Conservation (phyloP, 306 rosid species). For the Corylus avellana region DNA sequence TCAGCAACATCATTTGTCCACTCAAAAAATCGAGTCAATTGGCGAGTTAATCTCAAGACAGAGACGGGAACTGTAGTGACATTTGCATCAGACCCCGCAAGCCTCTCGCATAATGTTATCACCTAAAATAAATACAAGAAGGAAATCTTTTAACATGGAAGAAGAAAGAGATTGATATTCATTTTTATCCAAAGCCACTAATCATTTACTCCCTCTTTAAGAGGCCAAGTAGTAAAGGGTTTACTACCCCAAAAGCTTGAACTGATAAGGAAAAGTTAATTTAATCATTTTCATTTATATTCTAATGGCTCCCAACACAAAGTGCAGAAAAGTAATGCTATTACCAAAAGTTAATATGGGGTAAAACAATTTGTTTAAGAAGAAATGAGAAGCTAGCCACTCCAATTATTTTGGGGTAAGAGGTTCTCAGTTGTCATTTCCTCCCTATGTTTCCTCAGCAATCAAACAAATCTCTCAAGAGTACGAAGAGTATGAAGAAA, state of each 20-base stretch:
- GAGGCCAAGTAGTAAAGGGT: neutral
- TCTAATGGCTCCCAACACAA: too few relatives aligned
- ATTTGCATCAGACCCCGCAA: slow-evolving; percentile 97
- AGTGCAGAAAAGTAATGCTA: neutral
- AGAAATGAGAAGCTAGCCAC: neutral
- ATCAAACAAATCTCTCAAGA: neutral
- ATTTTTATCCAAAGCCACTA: neutral
- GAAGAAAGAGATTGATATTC: neutral
- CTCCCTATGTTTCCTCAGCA: neutral
- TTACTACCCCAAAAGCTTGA: neutral
- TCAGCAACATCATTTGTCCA: slow-evolving; percentile 99
- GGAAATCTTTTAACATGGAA: neutral
- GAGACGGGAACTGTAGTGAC: slow-evolving; percentile 93
- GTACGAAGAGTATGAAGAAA: neutral
- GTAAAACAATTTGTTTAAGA: neutral
- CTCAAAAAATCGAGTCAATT: slow-evolving; percentile 79
- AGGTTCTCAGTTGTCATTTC: neutral
- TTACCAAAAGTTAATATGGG: neutral
- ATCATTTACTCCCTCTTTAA: neutral
- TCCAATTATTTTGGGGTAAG: neutral
- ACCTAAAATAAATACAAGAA: slow-evolving; percentile 52
- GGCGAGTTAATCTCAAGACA: slow-evolving; percentile 84
- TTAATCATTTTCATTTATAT: too few relatives aligned
- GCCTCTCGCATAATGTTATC: slow-evolving; percentile 92
- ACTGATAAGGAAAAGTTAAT: too few relatives aligned